Evolutionary conservation across 1,139 yeast species (phyloP).

Genomic region (Kodamaea alishanica): DNA sequence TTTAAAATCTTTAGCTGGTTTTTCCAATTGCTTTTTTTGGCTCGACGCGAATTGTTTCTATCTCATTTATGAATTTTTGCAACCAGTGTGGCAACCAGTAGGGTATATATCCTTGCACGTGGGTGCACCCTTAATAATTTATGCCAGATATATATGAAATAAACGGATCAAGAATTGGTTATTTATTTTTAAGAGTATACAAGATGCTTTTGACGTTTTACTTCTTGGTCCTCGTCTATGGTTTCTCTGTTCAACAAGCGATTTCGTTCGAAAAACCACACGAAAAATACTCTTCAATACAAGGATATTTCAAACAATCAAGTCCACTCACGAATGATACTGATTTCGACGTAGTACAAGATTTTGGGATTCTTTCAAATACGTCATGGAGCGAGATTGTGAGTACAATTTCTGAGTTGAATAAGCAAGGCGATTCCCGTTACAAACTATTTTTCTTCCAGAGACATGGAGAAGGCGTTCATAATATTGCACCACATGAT

Average conservation of each 20-base stretch:
- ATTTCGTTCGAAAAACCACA: background rate
- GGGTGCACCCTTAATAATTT: no score
- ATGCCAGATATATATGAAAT: no score
- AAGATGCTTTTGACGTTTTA: background rate
- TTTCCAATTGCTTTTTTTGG: no score
- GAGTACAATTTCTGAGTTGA: conserved; percentile 7
- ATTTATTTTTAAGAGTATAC: no score
- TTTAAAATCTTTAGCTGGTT: no score
- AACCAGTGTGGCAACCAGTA: no score
- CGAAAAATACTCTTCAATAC: conserved; percentile 10
- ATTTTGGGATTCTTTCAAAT: conserved; percentile 20
- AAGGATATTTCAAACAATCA: conserved; percentile 21
- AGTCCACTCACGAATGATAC: conserved; percentile 15
- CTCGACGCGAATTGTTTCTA: no score
- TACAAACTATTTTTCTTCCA: conserved; percentile 34
- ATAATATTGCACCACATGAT: conserved; percentile 28
- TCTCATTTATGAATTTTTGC: no score
- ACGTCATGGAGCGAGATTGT: conserved; percentile 18
- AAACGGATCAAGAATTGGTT: no score
- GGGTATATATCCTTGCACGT: no score
- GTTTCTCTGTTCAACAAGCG: background rate
- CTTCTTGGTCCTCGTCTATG: background rate
- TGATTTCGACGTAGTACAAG: conserved; percentile 12
- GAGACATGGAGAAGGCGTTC: conserved; percentile 43
- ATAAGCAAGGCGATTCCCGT: conserved; percentile 2